Base-by-base conservation (phyloP, 169 alveolate genomes). In the Plasmodium coatneyi region DNA sequence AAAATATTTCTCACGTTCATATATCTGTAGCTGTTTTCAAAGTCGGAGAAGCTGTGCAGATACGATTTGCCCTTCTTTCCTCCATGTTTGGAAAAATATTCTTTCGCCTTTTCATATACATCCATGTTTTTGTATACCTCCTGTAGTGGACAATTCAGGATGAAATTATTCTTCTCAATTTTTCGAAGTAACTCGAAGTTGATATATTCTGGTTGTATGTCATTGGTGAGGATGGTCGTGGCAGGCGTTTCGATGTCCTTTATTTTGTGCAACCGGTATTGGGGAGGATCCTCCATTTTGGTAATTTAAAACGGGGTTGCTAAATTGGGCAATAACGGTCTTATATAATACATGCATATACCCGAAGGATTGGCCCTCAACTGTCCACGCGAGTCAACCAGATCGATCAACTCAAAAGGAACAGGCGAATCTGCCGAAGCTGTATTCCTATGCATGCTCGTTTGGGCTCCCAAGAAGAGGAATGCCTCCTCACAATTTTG, bases 201-300 rank as follows among this genome's bases (percentile, higher is more conserved):
- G 66, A 89, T 79, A 71, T 39, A 89, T 80, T 89, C 91, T 12
- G 94, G 94, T 43, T 66, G 74, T 25, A 89, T 10, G 41, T 80
- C 90, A 80, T 89, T 89, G 34, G 94, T 89, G 22, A 89, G 49
- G 32, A 89, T 89, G 22, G 94, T 89, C 30, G 41, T 60, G n/a
- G 90, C 49, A 16, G 94, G 94, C n/a, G 94, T 89, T 76, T 86
- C 93, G 25, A 86, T 6, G 56, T 86, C 93, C 80, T 46, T 74
- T 12, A 86, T 56, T 74, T 34, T 74, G 25, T 76, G 52, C 80
- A 86, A 25, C 2, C 86, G 86, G 60, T 86, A 86, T 19, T 76
- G 52, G 16, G 19, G n/a, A 1, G 22, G 16, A 66, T 49, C 86
- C 22, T 52, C 54, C 72, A 54, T 86, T 60, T 54, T 78, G 76